Percentiles rank a stretch among this genome's conserved stretches.
phyloP scores from a whole-genome alignment of 2,329 filamentous ascomycete species.

The Ustulina deusta region DNA sequence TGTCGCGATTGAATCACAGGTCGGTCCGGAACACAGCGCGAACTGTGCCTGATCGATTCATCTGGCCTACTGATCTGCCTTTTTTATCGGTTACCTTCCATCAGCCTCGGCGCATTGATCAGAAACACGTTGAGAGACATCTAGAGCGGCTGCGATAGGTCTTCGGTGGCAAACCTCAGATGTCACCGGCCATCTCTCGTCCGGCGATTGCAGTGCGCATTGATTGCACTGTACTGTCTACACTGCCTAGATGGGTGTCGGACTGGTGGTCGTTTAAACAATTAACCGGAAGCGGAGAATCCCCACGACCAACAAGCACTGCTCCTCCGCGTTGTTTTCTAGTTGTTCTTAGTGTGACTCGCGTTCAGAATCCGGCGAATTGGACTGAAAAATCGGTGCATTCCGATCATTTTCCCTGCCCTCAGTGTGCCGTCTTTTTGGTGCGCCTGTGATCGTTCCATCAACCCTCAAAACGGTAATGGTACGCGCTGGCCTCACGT shows the following conservation, averaged over 20 bases:
- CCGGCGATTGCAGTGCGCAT: constrained; percentile 19
- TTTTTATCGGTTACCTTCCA: constrained; percentile 3
- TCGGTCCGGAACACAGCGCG: constrained; percentile 33
- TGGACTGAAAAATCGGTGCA: constrained; percentile 14
- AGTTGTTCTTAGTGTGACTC: constrained; percentile 22
- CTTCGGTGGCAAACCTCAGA: neutral
- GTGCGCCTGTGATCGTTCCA: constrained; percentile 11
- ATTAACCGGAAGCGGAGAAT: constrained; percentile 31
- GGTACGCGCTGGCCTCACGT: neutral
- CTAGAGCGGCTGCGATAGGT: constrained; percentile 9
- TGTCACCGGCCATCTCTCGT: constrained; percentile 15
- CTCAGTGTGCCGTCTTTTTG: neutral
- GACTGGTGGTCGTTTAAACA: constrained; percentile 12
- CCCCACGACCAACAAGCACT: constrained; percentile 17
- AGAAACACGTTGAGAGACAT: constrained; percentile 29
- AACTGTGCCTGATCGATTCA: constrained; percentile 26
- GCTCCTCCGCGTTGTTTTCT: constrained; percentile 14
- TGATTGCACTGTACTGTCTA: neutral
- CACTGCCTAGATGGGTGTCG: no score
- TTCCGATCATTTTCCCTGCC: neutral
- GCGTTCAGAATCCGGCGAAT: constrained; percentile 20
- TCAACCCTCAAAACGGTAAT: neutral
- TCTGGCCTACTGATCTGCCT: constrained; percentile 13
- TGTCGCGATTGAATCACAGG: constrained; percentile 28
- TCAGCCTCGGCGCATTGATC: constrained; percentile 23